phyloP scores from a whole-genome alignment of 768 basidiomycete species.

The Boletales sp. region DNA sequence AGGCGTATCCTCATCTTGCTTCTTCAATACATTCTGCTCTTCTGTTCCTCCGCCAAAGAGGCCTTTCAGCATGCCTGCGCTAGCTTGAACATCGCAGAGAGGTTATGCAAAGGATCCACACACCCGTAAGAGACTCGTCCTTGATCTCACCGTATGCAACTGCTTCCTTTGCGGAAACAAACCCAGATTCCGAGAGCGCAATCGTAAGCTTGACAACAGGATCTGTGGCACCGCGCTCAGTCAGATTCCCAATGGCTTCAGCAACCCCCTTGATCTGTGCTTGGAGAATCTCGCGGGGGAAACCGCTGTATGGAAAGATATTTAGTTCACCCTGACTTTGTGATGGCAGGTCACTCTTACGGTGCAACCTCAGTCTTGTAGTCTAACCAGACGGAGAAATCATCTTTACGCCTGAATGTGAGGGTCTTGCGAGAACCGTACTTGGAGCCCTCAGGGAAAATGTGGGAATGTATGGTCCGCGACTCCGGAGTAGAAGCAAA shows the following conservation, averaged over 20 bases:
- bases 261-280: slow-evolving; percentile 69
- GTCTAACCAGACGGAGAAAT: slow-evolving; percentile 74
- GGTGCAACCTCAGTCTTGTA: slow-evolving; percentile 65
- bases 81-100: slow-evolving; percentile 11
- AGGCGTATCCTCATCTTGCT: slow-evolving; percentile 17
- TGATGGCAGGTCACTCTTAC: slow-evolving; percentile 38
- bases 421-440: slow-evolving; percentile 81
- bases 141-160: slow-evolving; percentile 78
- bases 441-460: slow-evolving; percentile 79
- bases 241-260: slow-evolving; percentile 79
- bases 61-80: slow-evolving; percentile 77
- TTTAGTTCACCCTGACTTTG: slow-evolving; percentile 2
- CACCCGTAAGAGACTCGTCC: slow-evolving; percentile 73
- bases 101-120: slow-evolving; percentile 10
- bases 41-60: slow-evolving; percentile 69
- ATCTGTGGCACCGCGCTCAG: slow-evolving; percentile 74
- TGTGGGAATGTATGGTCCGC: slow-evolving; percentile 67
- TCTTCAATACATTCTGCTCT: slow-evolving; percentile 28
- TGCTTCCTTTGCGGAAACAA: slow-evolving; percentile 77
- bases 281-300: slow-evolving; percentile 71
- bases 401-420: slow-evolving; percentile 80
- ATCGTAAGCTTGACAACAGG: slow-evolving; percentile 86
- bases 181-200: slow-evolving; percentile 80
- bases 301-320: slow-evolving; percentile 43
- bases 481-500: slow-evolving; percentile 52